Evolutionary conservation across 2,329 filamentous ascomycete genomes (phyloP), one percentile per base, ranked within the genome.

Genomic region (Penicillium sp.): DNA sequence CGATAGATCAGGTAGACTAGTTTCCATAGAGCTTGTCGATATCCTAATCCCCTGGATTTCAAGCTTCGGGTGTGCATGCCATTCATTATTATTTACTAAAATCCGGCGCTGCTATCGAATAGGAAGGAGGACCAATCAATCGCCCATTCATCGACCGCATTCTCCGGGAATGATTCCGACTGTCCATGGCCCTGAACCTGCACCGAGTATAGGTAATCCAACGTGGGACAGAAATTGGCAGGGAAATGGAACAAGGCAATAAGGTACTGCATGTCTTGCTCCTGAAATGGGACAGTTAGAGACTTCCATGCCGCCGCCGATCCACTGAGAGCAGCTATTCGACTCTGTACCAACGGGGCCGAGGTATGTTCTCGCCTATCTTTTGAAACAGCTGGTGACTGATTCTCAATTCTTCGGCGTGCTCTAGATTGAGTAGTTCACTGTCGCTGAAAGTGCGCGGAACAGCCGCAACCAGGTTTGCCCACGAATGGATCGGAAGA

Each of bases 331-430:
- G 33, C 9, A 20, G 15, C 33, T 36, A 36, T 36, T 13, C 33
- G 33, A 36, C 15, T 36, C 12, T 36, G 33, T 12, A 41, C 37
- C 24, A 46, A 24, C 8, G 15, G 15, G n/a, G 49, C 45, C 2
- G 51, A 50, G 2, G 45, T 18, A 46, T 55, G 52, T n/a, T 49
- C 17, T 55, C 49, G 12, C 52, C 36, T 46, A 55, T 52, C 3
- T 18, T 55, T 18, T 39, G 41, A 12, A 55, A 17, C 2, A 55
- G 30, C 6, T 46, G 41, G 4, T 46, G 37, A 20, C 45, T 33
- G 34, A 49, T 49, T 42, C 17, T 42, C 30, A 26, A 18, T n/a
- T 55, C 52, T 8, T 49, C 36, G 1, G 10, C 49, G 8, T 39
- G 45, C 10, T 52, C 10, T 8, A 36, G 41, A 13, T 54, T 46